A percentile compares a stretch with the other conserved stretches of the same genome.
Conservation (phyloP, 768 basidiomycete species). For the Naganishia vaughanmartiniae region DNA sequence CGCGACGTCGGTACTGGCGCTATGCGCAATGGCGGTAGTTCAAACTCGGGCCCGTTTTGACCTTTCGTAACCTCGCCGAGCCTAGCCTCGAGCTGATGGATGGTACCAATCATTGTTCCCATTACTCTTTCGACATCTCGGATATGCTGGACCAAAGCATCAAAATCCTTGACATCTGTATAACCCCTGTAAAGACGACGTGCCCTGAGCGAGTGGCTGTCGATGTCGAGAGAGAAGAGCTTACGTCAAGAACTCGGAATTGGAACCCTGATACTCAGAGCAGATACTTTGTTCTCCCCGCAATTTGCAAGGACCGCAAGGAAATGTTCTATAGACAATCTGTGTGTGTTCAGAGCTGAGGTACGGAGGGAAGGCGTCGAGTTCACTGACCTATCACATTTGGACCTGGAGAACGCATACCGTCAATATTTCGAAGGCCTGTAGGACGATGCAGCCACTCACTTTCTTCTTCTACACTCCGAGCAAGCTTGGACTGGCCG, state of each 20-base stretch:
- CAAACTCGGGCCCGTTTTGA: not conserved
- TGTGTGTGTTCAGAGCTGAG: not conserved
- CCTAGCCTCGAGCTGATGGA: not conserved
- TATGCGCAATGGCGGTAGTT: not conserved
- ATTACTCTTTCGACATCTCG: not conserved
- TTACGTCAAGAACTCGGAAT: not conserved
- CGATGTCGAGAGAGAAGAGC: not conserved
- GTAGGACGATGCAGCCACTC: not conserved
- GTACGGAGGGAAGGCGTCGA: not conserved
- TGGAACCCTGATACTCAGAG: not conserved
- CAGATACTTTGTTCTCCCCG: not conserved
- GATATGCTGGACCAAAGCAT: not conserved
- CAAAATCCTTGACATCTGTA: not conserved
- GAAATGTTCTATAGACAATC: not conserved
- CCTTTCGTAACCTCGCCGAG: not conserved
- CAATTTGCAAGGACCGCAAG: not conserved
- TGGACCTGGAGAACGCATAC: not conserved
- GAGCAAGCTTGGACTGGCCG: slow-evolving; percentile 2
- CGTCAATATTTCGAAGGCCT: not conserved
- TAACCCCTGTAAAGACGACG: not conserved
- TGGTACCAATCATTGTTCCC: not conserved
- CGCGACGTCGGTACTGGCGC: not conserved
- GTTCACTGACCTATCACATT: not conserved
- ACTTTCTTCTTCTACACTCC: not conserved
- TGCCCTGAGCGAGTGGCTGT: not conserved